phyloP scores from a whole-genome alignment of 768 basidiomycete species.

The Trametes maxima region DNA sequence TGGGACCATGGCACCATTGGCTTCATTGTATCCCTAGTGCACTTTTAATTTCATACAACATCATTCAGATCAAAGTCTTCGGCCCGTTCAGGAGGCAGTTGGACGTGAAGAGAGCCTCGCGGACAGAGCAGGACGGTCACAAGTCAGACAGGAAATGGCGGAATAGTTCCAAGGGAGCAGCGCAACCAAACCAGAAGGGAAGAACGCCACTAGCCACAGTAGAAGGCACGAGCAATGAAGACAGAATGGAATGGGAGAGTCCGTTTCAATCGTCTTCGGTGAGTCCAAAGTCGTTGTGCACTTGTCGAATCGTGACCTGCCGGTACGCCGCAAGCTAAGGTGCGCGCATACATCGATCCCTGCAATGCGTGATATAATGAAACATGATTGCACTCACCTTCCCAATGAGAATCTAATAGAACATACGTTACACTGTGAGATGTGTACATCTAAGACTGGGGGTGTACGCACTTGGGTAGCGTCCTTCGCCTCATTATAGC shows the following conservation, averaged over 20 bases:
- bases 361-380: neutral
- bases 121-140: too few species aligned
- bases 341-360: constrained; percentile 23
- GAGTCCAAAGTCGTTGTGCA: constrained; percentile 73
- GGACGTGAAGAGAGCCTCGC: too few species aligned
- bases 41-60: neutral
- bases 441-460: neutral
- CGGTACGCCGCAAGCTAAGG: constrained; percentile 69
- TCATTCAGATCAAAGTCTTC: neutral
- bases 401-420: constrained; percentile 70
- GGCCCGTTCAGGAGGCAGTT: too few species aligned
- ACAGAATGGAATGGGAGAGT: neutral
- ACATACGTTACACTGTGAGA: neutral
- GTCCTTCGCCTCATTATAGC: constrained; percentile 83
- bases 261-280: constrained; percentile 53
- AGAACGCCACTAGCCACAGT: too few species aligned
- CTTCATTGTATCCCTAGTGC: constrained; percentile 1
- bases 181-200: neutral
- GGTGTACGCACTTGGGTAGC: constrained; percentile 62
- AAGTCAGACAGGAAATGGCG: neutral
- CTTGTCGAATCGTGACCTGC: constrained; percentile 69
- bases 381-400: constrained; percentile 44
- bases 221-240: too few species aligned
- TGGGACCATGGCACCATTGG: neutral
- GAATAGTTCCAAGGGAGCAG: neutral